Conservation (phyloP, 345 rosid genomes). For the Hypericum androsaemum region DNA sequence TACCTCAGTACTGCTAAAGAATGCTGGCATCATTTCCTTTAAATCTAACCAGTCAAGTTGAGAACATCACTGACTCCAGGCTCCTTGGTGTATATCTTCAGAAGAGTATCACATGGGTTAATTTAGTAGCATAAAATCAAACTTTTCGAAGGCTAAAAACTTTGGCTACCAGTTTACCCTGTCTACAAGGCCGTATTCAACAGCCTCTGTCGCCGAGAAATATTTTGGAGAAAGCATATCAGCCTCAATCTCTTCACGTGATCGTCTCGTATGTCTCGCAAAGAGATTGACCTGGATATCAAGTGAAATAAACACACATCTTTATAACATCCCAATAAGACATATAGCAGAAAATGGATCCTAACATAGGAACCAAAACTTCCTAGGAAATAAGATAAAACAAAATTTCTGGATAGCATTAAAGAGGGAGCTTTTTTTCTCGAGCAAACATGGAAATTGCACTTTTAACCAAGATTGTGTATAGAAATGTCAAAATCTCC, state of each 20-base stretch:
- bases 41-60: no score
- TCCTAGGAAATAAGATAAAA: no score
- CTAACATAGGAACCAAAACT: background rate
- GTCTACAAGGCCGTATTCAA: conserved; percentile 92
- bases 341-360: background rate
- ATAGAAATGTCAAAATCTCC: no score
- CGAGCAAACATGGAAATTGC: no score
- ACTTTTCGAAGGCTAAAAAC: background rate
- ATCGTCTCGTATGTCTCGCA: conserved; percentile 60
- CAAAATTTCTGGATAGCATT: no score
- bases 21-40: no score
- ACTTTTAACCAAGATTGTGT: no score
- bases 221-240: conserved; percentile 80
- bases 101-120: conserved; percentile 16
- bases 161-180: conserved; percentile 31
- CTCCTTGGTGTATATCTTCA: background rate
- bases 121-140: conserved; percentile 1
- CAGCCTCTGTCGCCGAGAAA: conserved; percentile 60
- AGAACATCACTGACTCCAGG: no score
- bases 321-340: conserved; percentile 1
- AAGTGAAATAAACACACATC: conserved; percentile 1
- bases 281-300: conserved; percentile 52
- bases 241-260: conserved; percentile 73
- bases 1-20: no score
- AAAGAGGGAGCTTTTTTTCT: no score